Evolutionary conservation across 352 stramenopile species (phyloP), one percentile per base, ranked within the genome.

Genomic region (Pythium phragmiticola): DNA sequence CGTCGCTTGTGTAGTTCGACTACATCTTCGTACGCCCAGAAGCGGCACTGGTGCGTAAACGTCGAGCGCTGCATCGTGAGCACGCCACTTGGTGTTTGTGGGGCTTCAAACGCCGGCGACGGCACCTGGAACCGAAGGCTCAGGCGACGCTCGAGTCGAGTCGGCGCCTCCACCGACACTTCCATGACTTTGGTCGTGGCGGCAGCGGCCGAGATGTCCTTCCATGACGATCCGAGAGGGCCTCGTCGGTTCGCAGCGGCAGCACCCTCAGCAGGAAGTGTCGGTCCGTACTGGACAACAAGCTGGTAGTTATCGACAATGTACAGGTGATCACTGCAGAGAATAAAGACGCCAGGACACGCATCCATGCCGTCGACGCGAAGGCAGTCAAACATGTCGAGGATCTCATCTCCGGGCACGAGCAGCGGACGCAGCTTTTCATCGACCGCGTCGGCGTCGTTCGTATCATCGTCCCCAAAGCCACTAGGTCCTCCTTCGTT

Each of bases 341-440:
- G 26, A 26, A 91, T 68, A 48, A 91, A 89, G 4, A 91, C 77
- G 0, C 82, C 81, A 4, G 82, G 82, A 52, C 78, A 89, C 17
- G 81, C 87, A 67, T 89, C 82, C 78, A 89, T 88, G n/a, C 82
- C 82, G 37, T 91, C 82, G 45, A 91, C 81, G 26, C 82, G 75
- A 49, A 89, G 71, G 48, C 82, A 91, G 55, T 91, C 80, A 41
- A 78, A 82, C 16, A 89, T 84, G 37, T 88, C 74, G 19, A 74
- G 63, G 23, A 91, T 85, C 12, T 89, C 82, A 42, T 91, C 82
- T 3, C 77, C 80, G 2, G 77, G 82, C 47, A 90, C 73, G 16
- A 91, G 51, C 19, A 91, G 66, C 14, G 82, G 82, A 4, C 82
- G 75, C 5, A 91, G 43, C 57, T 91, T 91, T 37, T 88, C 82